phyloP scores from a whole-genome alignment of 1,284 basidiomycete species.

The Apiotrichum porosum region DNA sequence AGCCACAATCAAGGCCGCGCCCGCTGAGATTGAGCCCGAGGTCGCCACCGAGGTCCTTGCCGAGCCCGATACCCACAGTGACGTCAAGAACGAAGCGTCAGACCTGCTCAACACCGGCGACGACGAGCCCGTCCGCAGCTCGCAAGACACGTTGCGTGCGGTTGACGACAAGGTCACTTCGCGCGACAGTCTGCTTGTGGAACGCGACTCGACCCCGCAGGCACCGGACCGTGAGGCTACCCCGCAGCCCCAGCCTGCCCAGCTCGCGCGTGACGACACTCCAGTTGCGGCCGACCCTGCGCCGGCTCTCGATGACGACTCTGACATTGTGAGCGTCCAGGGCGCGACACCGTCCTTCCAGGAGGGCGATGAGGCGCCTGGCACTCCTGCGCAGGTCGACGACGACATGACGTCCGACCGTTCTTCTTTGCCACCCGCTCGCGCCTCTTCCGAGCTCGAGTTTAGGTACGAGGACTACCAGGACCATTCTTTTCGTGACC shows the following conservation, averaged over 20 bases:
- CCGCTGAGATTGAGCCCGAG: neutral
- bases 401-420: conserved; percentile 10
- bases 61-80: neutral
- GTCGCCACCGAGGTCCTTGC: neutral
- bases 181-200: neutral
- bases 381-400: neutral
- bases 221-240: neutral
- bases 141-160: neutral
- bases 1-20: neutral
- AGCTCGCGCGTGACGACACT: neutral
- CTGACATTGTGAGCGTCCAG: conserved; percentile 15
- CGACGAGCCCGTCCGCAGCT: neutral
- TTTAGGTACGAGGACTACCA: conserved; percentile 18
- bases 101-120: too few species aligned
- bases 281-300: neutral
- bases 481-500: conserved; percentile 14
- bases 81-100: neutral
- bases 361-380: neutral
- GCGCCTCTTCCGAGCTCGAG: conserved; percentile 17
- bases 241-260: neutral
- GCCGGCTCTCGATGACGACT: conserved; percentile 11
- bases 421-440: conserved; percentile 13
- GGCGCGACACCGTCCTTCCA: neutral
- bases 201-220: neutral
- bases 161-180: neutral